phyloP scores from a whole-genome alignment of 2,329 filamentous ascomycete genomes.

The Apiospora hydei region DNA sequence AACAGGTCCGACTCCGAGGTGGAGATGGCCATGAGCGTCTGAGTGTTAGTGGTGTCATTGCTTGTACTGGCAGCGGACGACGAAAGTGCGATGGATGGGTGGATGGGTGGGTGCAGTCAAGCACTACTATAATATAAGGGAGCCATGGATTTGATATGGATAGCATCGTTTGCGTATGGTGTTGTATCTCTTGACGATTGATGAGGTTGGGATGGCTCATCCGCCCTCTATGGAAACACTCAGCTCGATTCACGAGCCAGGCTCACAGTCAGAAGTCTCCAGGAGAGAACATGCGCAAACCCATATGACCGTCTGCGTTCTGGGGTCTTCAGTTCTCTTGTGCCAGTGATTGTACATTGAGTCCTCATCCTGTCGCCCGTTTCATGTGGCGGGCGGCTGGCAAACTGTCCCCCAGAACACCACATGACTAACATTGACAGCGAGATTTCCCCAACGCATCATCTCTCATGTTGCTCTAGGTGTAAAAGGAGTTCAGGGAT shows the following conservation, averaged over 20 bases:
- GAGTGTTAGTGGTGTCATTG: not conserved
- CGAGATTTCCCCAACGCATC: not conserved
- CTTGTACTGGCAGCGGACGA: not conserved
- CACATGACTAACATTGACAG: not conserved
- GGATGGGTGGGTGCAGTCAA: not conserved
- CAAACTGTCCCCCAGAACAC: not conserved
- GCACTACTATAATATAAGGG: not conserved
- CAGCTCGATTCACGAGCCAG: not conserved
- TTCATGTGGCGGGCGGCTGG: not conserved
- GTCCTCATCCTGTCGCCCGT: not conserved
- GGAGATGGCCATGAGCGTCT: constrained; percentile 7
- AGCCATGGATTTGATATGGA: not conserved
- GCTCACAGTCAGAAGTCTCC: not conserved
- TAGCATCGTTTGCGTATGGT: too few species aligned
- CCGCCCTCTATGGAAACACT: not conserved
- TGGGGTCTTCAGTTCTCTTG: not conserved
- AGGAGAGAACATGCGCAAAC: too few species aligned
- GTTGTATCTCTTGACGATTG: not conserved
- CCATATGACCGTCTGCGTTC: too few species aligned
- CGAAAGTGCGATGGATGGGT: not conserved
- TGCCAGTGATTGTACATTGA: not conserved
- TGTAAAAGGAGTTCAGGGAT: not conserved
- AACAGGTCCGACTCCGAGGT: constrained; percentile 11
- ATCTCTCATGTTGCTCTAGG: not conserved
- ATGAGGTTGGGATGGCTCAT: not conserved